phyloP scores from a whole-genome alignment of 345 rosid genomes.

The Eucalyptus urophylla region DNA sequence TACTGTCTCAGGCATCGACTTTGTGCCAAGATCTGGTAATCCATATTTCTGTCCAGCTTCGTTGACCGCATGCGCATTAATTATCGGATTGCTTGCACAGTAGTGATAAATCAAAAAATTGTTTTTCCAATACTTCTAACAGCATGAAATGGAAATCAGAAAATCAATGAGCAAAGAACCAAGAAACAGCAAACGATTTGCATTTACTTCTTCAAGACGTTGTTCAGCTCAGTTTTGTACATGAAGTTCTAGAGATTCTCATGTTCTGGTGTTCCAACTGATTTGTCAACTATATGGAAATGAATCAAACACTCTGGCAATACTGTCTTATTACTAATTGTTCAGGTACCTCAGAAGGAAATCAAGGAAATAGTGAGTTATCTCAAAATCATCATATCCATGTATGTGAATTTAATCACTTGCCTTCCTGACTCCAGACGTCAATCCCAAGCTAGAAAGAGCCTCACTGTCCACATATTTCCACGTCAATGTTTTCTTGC shows the following conservation, averaged over 20 bases:
- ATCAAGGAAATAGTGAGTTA: not conserved
- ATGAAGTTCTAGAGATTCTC: not conserved
- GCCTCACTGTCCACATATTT: constrained; percentile 33
- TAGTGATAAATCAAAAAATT: not conserved
- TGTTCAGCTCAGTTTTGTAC: not conserved
- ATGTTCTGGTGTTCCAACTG: not conserved
- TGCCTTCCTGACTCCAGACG: constrained; percentile 69
- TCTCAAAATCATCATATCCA: not conserved
- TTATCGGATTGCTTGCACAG: not conserved
- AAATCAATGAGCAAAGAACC: not conserved
- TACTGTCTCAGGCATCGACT: not conserved
- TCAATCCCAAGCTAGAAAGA: constrained; percentile 48
- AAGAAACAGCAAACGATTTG: not conserved
- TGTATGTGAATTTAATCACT: not conserved
- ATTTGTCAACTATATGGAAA: not conserved
- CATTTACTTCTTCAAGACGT: not conserved
- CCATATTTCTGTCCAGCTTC: not conserved
- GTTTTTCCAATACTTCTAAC: not conserved
- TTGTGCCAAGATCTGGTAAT: not conserved
- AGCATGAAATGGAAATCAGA: not conserved
- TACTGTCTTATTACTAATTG: not conserved
- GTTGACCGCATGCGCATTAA: not conserved
- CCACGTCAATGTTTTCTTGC: constrained; percentile 12
- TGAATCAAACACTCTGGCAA: not conserved
- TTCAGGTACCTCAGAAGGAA: not conserved